These are phyloP conservation scores for Barnettozyma botsteinii DNA, from an alignment of 805 yeast species.

Conservation along the genomic window DNA sequence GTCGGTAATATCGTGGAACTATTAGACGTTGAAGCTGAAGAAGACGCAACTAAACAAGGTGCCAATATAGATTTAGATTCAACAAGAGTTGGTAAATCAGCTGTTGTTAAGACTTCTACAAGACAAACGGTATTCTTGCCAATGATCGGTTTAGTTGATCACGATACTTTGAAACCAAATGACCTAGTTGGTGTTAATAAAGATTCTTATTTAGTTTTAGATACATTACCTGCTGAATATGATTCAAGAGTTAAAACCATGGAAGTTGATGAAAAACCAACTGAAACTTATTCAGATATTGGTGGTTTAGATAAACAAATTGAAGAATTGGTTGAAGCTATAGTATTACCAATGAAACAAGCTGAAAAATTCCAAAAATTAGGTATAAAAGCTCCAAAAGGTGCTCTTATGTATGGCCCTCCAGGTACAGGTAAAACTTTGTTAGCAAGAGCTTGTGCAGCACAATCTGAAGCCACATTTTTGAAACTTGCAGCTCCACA, in stretches of 20 bases:
- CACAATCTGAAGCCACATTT: constrained; percentile 96
- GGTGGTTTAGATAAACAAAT: constrained; percentile 98
- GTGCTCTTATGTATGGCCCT: constrained; percentile 98
- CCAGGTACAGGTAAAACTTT: constrained; percentile 99
- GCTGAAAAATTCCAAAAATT: constrained; percentile 90
- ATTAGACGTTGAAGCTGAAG: constrained; percentile 80
- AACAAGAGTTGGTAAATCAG: constrained; percentile 90
- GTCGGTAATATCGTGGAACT: constrained; percentile 97
- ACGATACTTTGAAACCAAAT: constrained; percentile 89
- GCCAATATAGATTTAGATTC: constrained; percentile 94
- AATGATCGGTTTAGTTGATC: constrained; percentile 90
- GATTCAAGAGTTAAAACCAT: constrained; percentile 97
- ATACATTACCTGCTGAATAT: constrained; percentile 93
- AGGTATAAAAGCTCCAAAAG: constrained; percentile 97
- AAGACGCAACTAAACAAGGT: constrained; percentile 78
- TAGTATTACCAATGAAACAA: constrained; percentile 96
- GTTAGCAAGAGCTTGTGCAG: constrained; percentile 97
- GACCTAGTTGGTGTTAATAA: constrained; percentile 97
- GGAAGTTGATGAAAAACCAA: constrained; percentile 99
- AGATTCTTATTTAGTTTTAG: constrained; percentile 89
- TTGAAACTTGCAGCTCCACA: constrained; percentile 96
- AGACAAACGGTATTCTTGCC: constrained; percentile 97
- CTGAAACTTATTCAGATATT: constrained; percentile 93
- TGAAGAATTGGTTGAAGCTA: constrained; percentile 97
- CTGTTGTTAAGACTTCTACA: constrained; percentile 95